Percentiles rank a stretch among this genome's conserved stretches.
Conservation (phyloP, 2,329 filamentous ascomycete genomes). For the Ceratocystis smalleyi region DNA sequence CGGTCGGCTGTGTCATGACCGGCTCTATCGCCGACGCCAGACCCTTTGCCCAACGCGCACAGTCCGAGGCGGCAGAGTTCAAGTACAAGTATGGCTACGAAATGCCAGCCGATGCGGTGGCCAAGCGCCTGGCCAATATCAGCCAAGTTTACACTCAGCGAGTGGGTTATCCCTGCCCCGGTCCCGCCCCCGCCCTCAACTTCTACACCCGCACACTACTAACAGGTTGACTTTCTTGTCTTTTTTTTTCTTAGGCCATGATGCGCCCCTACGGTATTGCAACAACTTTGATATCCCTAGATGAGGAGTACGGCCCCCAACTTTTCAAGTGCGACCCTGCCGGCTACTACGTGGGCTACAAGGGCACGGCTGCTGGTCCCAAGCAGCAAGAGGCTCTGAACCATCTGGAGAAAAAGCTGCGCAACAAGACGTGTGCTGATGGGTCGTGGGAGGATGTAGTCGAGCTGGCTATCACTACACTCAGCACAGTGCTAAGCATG, state of each 20-base stretch:
- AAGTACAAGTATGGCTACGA: conserved; percentile 98
- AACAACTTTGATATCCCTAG: conserved; percentile 84
- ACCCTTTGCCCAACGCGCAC: conserved; percentile 80
- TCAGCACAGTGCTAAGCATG: conserved; percentile 93
- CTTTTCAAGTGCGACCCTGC: conserved; percentile 98
- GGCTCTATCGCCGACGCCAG: conserved; percentile 95
- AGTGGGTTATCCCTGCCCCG: conserved; percentile 34
- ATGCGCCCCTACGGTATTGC: conserved; percentile 96
- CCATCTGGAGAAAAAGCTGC: conserved; percentile 97
- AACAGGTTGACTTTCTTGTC: conserved; percentile 1
- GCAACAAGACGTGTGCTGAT: conserved; percentile 91
- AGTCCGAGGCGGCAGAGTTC: conserved; percentile 94
- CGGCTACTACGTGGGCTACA: conserved; percentile 97
- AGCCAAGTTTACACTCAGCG: conserved; percentile 98
- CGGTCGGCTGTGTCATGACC: conserved; percentile 95
- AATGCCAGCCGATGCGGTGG: conserved; percentile 94
- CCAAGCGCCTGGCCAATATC: conserved; percentile 96
- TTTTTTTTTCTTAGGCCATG: conserved; percentile 47
- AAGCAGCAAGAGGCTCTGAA: conserved; percentile 99
- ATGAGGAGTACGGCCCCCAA: conserved; percentile 82
- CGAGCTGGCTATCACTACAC: conserved; percentile 83
- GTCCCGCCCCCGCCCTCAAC: background rate
- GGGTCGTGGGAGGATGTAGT: conserved; percentile 96
- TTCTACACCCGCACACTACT: background rate
- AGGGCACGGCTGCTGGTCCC: conserved; percentile 88